A percentile compares a stretch with the other conserved stretches of the same genome.
These are phyloP conservation scores for Pichia sp. DNA, from an alignment of 1,139 yeast species.

Conservation along the genomic window DNA sequence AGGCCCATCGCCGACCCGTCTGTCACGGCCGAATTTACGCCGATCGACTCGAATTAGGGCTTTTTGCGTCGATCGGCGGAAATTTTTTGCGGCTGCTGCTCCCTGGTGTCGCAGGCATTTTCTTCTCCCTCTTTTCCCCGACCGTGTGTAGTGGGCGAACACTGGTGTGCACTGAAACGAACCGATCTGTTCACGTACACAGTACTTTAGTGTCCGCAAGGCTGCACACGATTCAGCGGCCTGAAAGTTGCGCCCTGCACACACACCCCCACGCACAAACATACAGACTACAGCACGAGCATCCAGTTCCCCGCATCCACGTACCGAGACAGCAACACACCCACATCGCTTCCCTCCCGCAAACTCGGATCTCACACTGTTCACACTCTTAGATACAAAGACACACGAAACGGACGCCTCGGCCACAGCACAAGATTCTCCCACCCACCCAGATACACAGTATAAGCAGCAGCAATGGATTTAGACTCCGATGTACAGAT, in stretches of 20 bases:
- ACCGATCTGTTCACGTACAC: neutral
- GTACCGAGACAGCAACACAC: too few species aligned
- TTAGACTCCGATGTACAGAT: constrained; percentile 59
- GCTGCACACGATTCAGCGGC: neutral
- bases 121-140: neutral
- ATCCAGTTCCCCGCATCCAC: neutral
- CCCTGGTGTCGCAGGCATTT: neutral
- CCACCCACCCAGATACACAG: neutral
- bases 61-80: neutral
- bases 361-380: neutral
- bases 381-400: neutral
- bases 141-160: neutral
- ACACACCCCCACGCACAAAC: neutral
- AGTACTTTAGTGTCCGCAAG: neutral
- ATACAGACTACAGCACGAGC: neutral
- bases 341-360: neutral
- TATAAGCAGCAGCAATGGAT: constrained; percentile 39
- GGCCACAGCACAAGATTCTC: neutral
- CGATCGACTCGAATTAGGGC: too few species aligned
- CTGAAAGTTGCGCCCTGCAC: neutral
- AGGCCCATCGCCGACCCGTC: too few species aligned
- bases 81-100: too few species aligned
- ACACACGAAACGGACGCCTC: neutral
- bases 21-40: too few species aligned
- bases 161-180: neutral